phyloP scores from a whole-genome alignment of 768 basidiomycete genomes.

The Amanita subjunquillea region DNA sequence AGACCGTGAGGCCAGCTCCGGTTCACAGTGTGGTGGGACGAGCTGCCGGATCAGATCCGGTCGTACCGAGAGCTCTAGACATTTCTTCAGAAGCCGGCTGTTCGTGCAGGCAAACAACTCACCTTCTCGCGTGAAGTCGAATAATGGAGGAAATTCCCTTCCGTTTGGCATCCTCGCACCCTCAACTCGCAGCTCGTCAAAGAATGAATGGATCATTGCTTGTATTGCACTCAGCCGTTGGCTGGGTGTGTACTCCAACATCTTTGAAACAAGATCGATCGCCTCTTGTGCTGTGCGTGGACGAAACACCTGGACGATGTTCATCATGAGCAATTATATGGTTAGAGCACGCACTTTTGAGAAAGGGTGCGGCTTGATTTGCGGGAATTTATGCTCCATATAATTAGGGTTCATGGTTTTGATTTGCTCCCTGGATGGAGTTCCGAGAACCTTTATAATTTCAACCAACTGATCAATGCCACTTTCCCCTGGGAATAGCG shows the following conservation, averaged over 20 bases:
- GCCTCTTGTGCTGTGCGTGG: constrained; percentile 94
- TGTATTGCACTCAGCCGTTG: constrained; percentile 84
- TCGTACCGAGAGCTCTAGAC: constrained; percentile 85
- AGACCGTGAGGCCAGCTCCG: constrained; percentile 76
- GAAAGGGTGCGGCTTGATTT: constrained; percentile 99
- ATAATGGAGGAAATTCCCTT: constrained; percentile 88
- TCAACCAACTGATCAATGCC: constrained; percentile 99
- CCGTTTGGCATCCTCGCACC: constrained; percentile 95
- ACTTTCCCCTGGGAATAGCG: constrained; percentile 96
- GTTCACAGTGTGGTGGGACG: constrained; percentile 84
- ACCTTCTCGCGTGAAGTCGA: constrained; percentile 97
- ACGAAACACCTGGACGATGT: constrained; percentile 76
- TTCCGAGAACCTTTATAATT: constrained; percentile 99
- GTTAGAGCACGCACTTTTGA: constrained; percentile 56
- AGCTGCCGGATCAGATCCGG: constrained; percentile 90
- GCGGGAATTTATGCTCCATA: constrained; percentile 99
- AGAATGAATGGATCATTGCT: constrained; percentile 93
- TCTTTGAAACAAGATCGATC: constrained; percentile 88
- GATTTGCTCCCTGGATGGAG: constrained; percentile 97
- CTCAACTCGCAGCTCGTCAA: constrained; percentile 88
- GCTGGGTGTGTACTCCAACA: constrained; percentile 97
- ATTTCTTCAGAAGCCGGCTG: not conserved
- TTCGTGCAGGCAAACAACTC: constrained; percentile 20
- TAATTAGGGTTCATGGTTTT: constrained; percentile 99
- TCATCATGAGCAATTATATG: constrained; percentile 4